Percentiles rank a stretch among this genome's conserved stretches.
These are phyloP conservation scores for Sclerotinia glacialis DNA, from an alignment of 2,329 filamentous ascomycete genomes.

Conservation along the genomic window DNA sequence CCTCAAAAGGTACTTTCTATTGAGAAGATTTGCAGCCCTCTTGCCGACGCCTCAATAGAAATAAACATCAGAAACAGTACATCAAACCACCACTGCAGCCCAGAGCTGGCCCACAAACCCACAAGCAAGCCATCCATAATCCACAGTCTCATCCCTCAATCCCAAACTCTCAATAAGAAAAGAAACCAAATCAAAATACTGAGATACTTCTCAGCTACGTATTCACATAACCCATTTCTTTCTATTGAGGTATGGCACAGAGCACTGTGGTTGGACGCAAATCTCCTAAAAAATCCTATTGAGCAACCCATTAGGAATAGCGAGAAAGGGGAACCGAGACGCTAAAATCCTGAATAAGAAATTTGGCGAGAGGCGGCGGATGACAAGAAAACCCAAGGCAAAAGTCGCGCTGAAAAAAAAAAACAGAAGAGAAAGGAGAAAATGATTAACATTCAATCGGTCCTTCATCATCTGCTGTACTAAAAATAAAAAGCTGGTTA, in stretches of 20 bases:
- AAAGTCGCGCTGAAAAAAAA: background rate
- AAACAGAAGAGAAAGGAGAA: too few relatives aligned
- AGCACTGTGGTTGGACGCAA: background rate
- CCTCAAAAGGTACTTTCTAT: background rate
- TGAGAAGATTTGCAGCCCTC: background rate
- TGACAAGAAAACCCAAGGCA: background rate
- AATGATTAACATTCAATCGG: background rate
- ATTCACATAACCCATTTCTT: background rate
- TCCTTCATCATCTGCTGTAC: rapidly evolving
- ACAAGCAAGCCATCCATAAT: background rate
- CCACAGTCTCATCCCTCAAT: background rate
- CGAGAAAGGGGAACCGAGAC: conserved; percentile 22
- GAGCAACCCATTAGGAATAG: conserved; percentile 22
- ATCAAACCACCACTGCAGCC: rapidly evolving
- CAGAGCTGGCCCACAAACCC: background rate
- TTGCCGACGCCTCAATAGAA: background rate
- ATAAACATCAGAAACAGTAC: background rate
- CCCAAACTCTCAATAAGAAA: conserved; percentile 17
- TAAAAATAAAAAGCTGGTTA: too few relatives aligned
- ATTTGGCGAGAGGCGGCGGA: background rate
- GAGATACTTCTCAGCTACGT: background rate
- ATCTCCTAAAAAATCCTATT: background rate
- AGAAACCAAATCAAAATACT: background rate
- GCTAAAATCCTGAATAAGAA: conserved; percentile 5
- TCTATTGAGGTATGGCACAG: background rate